A percentile compares a stretch with the other conserved stretches of the same genome.
Conservation (phyloP, 768 basidiomycete genomes). For the Russula sp. region DNA sequence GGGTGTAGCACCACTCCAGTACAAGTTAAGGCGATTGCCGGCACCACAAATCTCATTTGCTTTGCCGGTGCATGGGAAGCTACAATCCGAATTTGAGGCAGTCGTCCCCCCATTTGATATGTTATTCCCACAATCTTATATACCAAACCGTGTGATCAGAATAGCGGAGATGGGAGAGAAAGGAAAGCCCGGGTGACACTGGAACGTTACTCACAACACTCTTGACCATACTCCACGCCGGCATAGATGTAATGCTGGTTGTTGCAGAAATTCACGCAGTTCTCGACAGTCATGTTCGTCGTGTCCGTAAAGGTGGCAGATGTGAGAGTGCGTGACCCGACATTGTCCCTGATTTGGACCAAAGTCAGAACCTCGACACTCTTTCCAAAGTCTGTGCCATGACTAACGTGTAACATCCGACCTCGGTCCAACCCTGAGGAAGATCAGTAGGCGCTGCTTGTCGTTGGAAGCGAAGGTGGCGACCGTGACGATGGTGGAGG, state of each 20-base stretch:
- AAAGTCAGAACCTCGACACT: constrained; percentile 27
- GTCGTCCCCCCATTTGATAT: constrained; percentile 40
- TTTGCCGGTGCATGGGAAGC: constrained; percentile 54
- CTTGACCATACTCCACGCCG: constrained; percentile 59
- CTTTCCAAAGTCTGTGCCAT: background rate
- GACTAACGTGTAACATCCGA: constrained; percentile 56
- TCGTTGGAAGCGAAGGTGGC: constrained; percentile 4
- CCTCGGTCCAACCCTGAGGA: constrained; percentile 47
- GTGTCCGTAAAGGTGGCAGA: constrained; percentile 40
- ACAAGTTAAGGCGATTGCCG: constrained; percentile 51
- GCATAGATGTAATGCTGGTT: constrained; percentile 50
- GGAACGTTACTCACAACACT: constrained; percentile 46
- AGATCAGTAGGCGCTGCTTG: constrained; percentile 29
- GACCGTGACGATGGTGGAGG: background rate
- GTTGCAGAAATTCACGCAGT: constrained; percentile 40
- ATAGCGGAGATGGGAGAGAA: background rate
- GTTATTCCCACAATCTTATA: constrained; percentile 55
- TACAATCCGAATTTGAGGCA: constrained; percentile 47
- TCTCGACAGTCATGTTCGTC: constrained; percentile 54
- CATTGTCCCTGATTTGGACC: constrained; percentile 41
- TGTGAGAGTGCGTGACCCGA: constrained; percentile 50
- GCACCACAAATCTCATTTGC: constrained; percentile 53
- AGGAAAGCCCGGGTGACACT: background rate
- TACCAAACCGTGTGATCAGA: constrained; percentile 2
- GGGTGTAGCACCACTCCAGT: constrained; percentile 52